Conservation (phyloP, 2,329 filamentous ascomycete genomes). For the Ambrosiella beaveri region DNA sequence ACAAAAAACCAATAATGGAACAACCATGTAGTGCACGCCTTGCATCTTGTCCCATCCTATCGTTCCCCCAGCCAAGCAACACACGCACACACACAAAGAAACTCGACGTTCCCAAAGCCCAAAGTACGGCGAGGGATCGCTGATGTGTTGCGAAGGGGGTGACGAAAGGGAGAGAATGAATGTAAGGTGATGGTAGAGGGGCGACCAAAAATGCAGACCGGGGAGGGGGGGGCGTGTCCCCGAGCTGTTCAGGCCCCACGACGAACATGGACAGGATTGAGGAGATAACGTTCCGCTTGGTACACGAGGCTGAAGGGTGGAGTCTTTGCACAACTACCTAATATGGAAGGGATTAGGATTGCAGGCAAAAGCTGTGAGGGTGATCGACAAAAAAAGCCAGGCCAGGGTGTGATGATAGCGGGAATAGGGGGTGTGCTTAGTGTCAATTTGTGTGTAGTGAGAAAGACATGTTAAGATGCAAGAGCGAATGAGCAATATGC, state of each 20-base stretch:
- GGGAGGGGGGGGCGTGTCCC: not conserved
- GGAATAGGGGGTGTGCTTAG: not conserved
- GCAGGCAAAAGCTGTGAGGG: too few species aligned
- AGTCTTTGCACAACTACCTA: not conserved
- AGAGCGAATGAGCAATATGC: not conserved
- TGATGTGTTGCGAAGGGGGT: not conserved
- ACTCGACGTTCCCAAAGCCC: not conserved
- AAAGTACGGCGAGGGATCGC: not conserved
- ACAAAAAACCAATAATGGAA: too few species aligned
- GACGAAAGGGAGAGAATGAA: not conserved
- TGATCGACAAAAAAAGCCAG: not conserved
- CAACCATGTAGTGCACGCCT: too few species aligned
- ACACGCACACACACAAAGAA: not conserved
- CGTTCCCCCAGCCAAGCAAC: too few species aligned
- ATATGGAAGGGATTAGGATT: not conserved
- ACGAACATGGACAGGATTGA: not conserved
- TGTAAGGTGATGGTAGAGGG: too few species aligned
- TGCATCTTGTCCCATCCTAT: too few species aligned
- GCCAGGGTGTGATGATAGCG: not conserved
- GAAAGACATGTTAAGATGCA: too few species aligned
- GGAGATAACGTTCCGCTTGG: not conserved
- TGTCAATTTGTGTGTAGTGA: not conserved
- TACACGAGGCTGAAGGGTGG: not conserved
- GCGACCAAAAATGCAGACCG: too few species aligned
- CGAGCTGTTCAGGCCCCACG: too few species aligned